phyloP scores from a whole-genome alignment of 2,329 filamentous ascomycete genomes.

The Celoporthe dispersa region DNA sequence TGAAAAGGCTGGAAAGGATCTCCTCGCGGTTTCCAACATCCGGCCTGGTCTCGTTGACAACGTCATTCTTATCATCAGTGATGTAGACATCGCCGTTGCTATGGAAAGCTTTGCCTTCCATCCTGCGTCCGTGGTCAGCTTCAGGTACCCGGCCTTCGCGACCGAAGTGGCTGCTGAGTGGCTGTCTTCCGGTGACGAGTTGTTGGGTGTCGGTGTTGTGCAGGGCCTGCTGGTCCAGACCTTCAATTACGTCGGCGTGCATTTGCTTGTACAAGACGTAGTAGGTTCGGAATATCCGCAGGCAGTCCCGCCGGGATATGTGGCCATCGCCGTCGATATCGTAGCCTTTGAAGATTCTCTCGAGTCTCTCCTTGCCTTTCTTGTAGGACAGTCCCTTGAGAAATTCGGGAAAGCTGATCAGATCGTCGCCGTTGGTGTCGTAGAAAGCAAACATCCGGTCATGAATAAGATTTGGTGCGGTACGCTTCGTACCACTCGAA shows the following conservation, averaged over 20 bases:
- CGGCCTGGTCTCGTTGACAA: conserved; percentile 62
- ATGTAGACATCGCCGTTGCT: conserved; percentile 68
- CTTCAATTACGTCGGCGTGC: conserved; percentile 80
- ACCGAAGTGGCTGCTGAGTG: conserved; percentile 75
- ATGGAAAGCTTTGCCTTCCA: conserved; percentile 69
- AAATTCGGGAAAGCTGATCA: conserved; percentile 94
- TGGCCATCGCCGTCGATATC: conserved; percentile 89
- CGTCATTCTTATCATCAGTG: conserved; percentile 58
- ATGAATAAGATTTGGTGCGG: conserved; percentile 86
- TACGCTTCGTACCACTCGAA: conserved; percentile 77
- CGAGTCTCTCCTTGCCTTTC: conserved; percentile 70
- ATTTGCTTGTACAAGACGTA: conserved; percentile 90
- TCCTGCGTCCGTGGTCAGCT: conserved; percentile 62
- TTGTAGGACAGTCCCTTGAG: conserved; percentile 77
- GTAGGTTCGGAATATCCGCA: conserved; percentile 90
- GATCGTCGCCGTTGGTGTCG: conserved; percentile 83
- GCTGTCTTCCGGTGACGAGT: conserved; percentile 74
- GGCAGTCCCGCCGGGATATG: conserved; percentile 82
- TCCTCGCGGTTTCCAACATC: conserved; percentile 66
- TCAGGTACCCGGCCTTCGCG: conserved; percentile 71
- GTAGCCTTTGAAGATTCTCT: conserved; percentile 82
- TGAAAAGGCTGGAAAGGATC: conserved; percentile 60
- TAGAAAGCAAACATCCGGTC: conserved; percentile 98
- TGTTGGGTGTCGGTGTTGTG: conserved; percentile 77
- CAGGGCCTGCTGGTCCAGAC: conserved; percentile 77